These are phyloP conservation scores for Senna siamea DNA, from an alignment of 306 rosid species.

Conservation along the genomic window DNA sequence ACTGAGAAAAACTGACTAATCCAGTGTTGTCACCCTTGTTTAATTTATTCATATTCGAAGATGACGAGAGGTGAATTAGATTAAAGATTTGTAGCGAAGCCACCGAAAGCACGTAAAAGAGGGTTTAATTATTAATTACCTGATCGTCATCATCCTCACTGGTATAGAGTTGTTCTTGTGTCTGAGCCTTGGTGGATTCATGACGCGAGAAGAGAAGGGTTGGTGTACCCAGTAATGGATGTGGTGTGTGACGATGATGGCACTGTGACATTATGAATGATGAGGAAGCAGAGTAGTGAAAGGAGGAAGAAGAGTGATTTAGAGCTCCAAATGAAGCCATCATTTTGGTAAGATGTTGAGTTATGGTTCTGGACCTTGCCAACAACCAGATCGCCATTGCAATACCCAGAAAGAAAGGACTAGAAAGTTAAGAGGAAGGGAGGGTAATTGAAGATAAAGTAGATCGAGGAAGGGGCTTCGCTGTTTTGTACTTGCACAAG, in stretches of 20 bases:
- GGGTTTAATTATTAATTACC: constrained; percentile 26
- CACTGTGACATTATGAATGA: too few species aligned
- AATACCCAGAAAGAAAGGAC: too few species aligned
- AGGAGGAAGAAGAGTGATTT: not conserved
- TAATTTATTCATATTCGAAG: too few species aligned
- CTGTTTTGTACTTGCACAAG: too few species aligned
- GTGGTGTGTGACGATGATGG: too few species aligned
- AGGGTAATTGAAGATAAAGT: not conserved
- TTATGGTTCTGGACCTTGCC: constrained; percentile 30
- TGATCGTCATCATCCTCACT: constrained; percentile 28
- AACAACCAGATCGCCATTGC: constrained; percentile 34
- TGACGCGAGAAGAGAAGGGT: constrained; percentile 34
- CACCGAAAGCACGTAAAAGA: too few species aligned
- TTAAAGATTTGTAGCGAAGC: too few species aligned
- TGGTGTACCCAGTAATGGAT: too few species aligned
- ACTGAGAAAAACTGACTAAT: too few species aligned
- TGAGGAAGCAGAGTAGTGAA: not conserved
- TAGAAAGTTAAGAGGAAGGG: not conserved
- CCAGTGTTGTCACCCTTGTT: too few species aligned
- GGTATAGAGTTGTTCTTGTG: constrained; percentile 34
- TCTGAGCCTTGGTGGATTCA: constrained; percentile 51
- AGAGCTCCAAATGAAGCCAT: not conserved
- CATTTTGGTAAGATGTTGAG: constrained; percentile 12
- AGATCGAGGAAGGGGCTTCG: too few species aligned
- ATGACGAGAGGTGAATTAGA: too few species aligned